phyloP scores from a whole-genome alignment of 768 basidiomycete genomes.

The Hygrophoropsis aurantiaca region DNA sequence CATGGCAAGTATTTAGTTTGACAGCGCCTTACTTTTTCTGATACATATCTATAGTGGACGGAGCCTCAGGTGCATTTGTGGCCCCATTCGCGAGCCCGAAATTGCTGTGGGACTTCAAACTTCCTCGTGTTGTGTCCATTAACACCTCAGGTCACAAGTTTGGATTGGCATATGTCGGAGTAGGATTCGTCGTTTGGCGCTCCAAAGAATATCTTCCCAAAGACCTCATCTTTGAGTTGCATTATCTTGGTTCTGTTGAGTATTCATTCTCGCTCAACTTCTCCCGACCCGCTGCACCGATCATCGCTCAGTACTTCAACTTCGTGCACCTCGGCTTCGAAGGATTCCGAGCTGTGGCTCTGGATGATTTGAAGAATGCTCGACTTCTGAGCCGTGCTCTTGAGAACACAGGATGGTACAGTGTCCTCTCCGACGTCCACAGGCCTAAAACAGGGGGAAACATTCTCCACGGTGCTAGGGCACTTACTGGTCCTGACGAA shows the following conservation, averaged over 20 bases:
- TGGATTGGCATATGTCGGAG: constrained; percentile 53
- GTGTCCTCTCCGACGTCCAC: constrained; percentile 58
- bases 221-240: constrained; percentile 66
- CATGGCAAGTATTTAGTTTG: constrained; percentile 30
- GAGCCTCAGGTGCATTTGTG: constrained; percentile 60
- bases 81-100: constrained; percentile 61
- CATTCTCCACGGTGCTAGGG: constrained; percentile 28
- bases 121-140: constrained; percentile 59
- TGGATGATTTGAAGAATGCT: constrained; percentile 56
- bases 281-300: constrained; percentile 60
- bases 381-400: constrained; percentile 65
- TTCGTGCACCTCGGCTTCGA: constrained; percentile 61
- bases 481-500: constrained; percentile 42
- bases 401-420: constrained; percentile 53
- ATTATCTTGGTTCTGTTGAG: constrained; percentile 57
- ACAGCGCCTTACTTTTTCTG: constrained; percentile 19
- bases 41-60: constrained; percentile 41
- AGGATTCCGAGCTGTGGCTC: constrained; percentile 48
- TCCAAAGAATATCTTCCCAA: constrained; percentile 57
- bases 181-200: constrained; percentile 70
- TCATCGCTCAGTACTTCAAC: constrained; percentile 64
- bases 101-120: constrained; percentile 58
- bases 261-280: constrained; percentile 74
- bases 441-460: constrained; percentile 26
- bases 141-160: constrained; percentile 66